A percentile compares a stretch with the other conserved stretches of the same genome.
These are phyloP conservation scores for Cystofilobasidium macerans DNA, from an alignment of 768 basidiomycete genomes.

Conservation along the genomic window DNA sequence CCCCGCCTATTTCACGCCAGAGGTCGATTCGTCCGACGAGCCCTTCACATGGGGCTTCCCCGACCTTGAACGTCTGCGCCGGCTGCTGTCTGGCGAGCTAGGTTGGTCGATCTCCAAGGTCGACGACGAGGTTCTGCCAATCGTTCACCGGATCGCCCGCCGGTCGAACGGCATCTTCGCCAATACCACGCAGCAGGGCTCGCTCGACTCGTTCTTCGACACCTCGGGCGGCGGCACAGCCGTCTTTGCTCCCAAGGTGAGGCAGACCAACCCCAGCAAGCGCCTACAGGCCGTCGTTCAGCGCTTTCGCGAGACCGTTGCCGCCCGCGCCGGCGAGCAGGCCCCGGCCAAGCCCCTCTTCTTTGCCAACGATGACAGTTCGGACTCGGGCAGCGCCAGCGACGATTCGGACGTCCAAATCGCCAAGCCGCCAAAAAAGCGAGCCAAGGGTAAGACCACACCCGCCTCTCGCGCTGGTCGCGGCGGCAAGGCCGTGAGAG, in stretches of 20 bases:
- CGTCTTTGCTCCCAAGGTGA: constrained; percentile 7
- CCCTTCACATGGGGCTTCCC: constrained; percentile 26
- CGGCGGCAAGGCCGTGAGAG: background rate
- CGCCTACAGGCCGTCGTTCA: constrained; percentile 10
- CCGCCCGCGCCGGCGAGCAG: background rate
- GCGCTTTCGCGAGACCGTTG: constrained; percentile 2
- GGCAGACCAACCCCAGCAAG: constrained; percentile 9
- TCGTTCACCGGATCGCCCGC: constrained; percentile 77
- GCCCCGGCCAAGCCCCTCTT: background rate
- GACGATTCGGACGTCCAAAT: background rate
- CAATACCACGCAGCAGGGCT: constrained; percentile 65
- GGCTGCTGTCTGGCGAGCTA: constrained; percentile 65
- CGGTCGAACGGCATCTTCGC: constrained; percentile 56
- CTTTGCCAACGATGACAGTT: background rate
- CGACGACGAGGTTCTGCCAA: constrained; percentile 79
- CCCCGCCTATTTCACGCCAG: constrained; percentile 16
- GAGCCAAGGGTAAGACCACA: background rate
- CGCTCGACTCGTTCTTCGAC: constrained; percentile 64
- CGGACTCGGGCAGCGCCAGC: background rate
- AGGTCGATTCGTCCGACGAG: constrained; percentile 21
- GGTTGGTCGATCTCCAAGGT: constrained; percentile 73
- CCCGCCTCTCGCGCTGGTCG: background rate
- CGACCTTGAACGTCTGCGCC: constrained; percentile 33
- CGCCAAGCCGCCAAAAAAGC: too few relatives aligned
- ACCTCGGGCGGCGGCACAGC: constrained; percentile 45